Conservation (phyloP, 179 eudicot genomes). For the Carnegiea gigantea region DNA sequence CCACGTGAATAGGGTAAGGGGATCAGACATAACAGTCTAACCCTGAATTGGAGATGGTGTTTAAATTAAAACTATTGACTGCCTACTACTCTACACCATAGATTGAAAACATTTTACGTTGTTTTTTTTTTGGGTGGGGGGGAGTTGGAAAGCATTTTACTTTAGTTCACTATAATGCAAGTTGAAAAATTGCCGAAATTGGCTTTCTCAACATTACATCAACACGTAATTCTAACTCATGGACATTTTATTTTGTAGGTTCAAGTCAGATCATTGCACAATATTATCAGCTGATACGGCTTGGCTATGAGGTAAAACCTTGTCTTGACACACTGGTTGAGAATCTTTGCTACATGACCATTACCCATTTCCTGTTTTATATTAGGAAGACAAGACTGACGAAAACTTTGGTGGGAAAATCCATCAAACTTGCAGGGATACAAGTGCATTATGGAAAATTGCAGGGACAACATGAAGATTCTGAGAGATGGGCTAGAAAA, state of each 20-base stretch:
- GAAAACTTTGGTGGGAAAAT: background rate
- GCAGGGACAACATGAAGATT: conserved; percentile 21
- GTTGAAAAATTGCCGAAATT: no score
- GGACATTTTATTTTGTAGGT: conserved; percentile 8
- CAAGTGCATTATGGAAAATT: conserved; percentile 28
- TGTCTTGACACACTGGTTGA: background rate
- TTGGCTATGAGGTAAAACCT: conserved; percentile 25
- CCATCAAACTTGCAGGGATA: conserved; percentile 23
- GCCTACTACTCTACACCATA: no score
- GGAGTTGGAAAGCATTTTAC: no score
- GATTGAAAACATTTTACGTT: no score
- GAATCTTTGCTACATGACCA: no score
- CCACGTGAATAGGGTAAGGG: no score
- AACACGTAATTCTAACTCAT: background rate
- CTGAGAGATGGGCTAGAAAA: conserved; percentile 21
- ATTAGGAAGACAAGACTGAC: background rate
- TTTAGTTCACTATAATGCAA: no score
- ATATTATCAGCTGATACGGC: conserved; percentile 29
- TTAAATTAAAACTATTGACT: background rate
- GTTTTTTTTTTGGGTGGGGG: no score
- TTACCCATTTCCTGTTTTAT: background rate
- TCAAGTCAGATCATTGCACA: conserved; percentile 27
- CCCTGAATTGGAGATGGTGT: no score
- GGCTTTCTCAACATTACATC: background rate
- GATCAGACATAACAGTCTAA: no score